phyloP scores from a whole-genome alignment of 257 asterid species.

The Hygrophila difformis region DNA sequence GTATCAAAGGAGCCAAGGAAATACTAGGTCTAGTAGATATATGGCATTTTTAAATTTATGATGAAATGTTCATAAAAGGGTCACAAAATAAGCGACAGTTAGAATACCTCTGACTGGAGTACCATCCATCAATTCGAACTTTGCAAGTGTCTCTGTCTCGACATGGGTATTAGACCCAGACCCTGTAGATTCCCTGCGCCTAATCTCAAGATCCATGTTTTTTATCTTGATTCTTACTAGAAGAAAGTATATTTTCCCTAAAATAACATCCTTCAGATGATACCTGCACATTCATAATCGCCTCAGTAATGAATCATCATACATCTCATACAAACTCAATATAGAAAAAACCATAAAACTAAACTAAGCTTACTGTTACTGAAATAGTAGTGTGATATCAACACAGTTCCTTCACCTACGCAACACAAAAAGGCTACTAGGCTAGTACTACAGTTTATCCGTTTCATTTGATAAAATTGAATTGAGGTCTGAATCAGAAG shows the following conservation, averaged over 20 bases:
- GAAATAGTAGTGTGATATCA: neutral
- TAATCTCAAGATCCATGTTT: slow-evolving; percentile 96
- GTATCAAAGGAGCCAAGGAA: neutral
- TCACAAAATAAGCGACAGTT: neutral
- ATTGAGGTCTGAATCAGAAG: too few species aligned
- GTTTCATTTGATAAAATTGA: too few species aligned
- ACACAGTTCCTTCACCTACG: neutral
- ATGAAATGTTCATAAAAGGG: too few species aligned
- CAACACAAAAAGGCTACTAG: neutral
- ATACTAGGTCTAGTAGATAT: too few species aligned
- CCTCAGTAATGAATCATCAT: too few species aligned
- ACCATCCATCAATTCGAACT: slow-evolving; percentile 98
- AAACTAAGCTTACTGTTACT: neutral
- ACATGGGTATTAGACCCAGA: slow-evolving; percentile 94
- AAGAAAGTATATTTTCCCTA: slow-evolving; percentile 92
- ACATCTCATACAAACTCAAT: too few species aligned
- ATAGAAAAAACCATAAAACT: slow-evolving; percentile 8
- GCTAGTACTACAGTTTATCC: neutral
- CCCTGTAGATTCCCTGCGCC: slow-evolving; percentile 96
- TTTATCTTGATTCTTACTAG: slow-evolving; percentile 96
- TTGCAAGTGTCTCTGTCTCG: slow-evolving; percentile 97
- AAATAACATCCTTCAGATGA: slow-evolving; percentile 89
- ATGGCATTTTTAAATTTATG: too few species aligned
- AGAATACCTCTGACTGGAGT: slow-evolving; percentile 93
- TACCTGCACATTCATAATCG: slow-evolving; percentile 53